phyloP scores from a whole-genome alignment of 129 eudicot species.

The Centaurea solstitialis region DNA sequence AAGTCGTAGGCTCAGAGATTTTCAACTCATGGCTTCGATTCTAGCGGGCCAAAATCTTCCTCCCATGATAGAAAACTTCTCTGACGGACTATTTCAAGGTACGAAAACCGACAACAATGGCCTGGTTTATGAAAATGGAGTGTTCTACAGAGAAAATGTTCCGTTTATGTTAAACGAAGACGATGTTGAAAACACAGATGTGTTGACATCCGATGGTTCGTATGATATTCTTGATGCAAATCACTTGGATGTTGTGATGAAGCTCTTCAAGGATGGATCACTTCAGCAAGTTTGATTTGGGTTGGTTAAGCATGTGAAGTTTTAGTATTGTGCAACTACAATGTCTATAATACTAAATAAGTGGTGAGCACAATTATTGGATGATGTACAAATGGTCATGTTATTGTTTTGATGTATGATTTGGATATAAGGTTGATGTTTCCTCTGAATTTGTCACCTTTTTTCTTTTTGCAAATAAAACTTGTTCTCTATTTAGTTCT shows the following conservation, averaged over 20 bases:
- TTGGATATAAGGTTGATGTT: slow-evolving; percentile 13
- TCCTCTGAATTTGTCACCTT: background rate
- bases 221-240: background rate
- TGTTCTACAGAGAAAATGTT: background rate
- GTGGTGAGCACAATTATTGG: background rate
- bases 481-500: background rate
- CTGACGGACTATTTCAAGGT: slow-evolving; percentile 30
- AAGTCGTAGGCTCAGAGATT: slow-evolving; percentile 28
- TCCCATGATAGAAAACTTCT: slow-evolving; percentile 22
- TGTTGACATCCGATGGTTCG: slow-evolving; percentile 6
- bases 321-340: background rate
- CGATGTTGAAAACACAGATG: background rate
- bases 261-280: slow-evolving; percentile 19
- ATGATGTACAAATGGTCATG: background rate
- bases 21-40: slow-evolving; percentile 39
- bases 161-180: background rate
- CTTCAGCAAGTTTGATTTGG: slow-evolving; percentile 12
- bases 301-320: slow-evolving; percentile 2
- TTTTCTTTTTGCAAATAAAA: slow-evolving; percentile 24
- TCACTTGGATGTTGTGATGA: slow-evolving; percentile 21
- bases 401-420: background rate
- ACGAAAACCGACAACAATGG: slow-evolving; percentile 8
- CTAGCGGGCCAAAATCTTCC: slow-evolving; percentile 52
- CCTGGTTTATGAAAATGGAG: background rate
- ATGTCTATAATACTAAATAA: slow-evolving; percentile 18